phyloP scores from a whole-genome alignment of 306 rosid genomes.

The Pyrus pyrifolia region DNA sequence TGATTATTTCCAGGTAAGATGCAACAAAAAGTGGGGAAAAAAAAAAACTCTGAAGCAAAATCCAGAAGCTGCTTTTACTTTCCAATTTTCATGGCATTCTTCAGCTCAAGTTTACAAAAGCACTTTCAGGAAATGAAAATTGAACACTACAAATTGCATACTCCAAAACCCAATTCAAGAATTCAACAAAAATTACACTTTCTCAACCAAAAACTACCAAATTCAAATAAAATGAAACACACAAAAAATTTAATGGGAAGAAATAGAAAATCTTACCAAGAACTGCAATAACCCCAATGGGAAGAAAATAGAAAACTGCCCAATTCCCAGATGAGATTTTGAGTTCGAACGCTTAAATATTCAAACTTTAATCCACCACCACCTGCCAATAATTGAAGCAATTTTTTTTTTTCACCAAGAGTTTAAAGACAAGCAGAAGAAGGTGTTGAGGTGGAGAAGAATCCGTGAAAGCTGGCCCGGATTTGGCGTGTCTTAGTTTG shows the following conservation, averaged over 20 bases:
- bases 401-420: not conserved
- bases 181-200: not conserved
- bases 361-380: slow-evolving; percentile 3
- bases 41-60: not conserved
- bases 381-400: slow-evolving; percentile 20
- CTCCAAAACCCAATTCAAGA: not conserved
- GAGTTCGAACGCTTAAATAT: slow-evolving; percentile 2
- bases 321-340: slow-evolving; percentile 22
- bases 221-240: not conserved
- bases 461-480: slow-evolving; percentile 26
- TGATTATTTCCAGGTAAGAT: not conserved
- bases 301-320: not conserved
- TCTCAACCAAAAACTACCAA: not conserved
- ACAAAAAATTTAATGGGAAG: not conserved
- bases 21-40: not conserved
- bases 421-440: slow-evolving; percentile 5
- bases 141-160: not conserved
- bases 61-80: not conserved
- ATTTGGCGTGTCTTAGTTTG: slow-evolving; percentile 18
- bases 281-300: not conserved
- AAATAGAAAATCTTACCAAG: slow-evolving; percentile 4
- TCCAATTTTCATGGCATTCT: not conserved
- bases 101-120: not conserved
- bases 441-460: slow-evolving; percentile 20
- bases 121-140: not conserved